A percentile compares a stretch with the other conserved stretches of the same genome.
Conservation (phyloP, 2,329 filamentous ascomycete genomes). For the Aspergillus hiratsukae region DNA sequence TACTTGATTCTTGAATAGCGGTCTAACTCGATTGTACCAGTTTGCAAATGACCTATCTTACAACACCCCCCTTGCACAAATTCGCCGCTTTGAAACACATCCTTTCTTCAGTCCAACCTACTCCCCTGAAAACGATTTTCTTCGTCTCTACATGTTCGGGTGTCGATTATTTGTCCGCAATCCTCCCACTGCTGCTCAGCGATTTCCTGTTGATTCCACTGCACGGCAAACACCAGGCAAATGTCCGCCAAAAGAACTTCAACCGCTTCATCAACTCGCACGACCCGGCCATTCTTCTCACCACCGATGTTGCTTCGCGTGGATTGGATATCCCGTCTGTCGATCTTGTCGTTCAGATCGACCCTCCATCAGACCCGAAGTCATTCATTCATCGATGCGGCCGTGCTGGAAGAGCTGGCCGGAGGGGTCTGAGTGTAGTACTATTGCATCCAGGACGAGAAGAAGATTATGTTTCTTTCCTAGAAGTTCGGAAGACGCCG, state of each 20-base stretch:
- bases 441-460: conserved; percentile 81
- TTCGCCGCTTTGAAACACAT: conserved; percentile 69
- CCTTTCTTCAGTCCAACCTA: conserved; percentile 63
- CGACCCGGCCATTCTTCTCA: conserved; percentile 75
- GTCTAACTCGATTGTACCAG: conserved; percentile 35
- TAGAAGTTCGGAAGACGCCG: conserved; percentile 82
- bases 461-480: conserved; percentile 83
- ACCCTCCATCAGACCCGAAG: conserved; percentile 82
- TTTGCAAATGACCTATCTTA: conserved; percentile 83
- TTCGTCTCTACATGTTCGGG: conserved; percentile 92
- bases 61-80: conserved; percentile 73
- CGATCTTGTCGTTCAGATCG: conserved; percentile 84
- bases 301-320: conserved; percentile 85
- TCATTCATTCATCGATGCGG: conserved; percentile 67
- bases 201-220: conserved; percentile 71
- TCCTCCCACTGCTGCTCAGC: conserved; percentile 70
- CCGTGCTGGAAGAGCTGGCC: conserved; percentile 59
- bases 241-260: conserved; percentile 85
- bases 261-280: conserved; percentile 70
- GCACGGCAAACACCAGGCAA: conserved; percentile 86
- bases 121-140: conserved; percentile 79
- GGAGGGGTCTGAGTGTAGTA: conserved; percentile 75
- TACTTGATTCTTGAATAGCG: background rate
- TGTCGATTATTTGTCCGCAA: conserved; percentile 87
- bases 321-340: conserved; percentile 90